A percentile compares a stretch with the other conserved stretches of the same genome.
Conservation (phyloP, 139 green algal genomes). For the Chloropicon primus region DNA sequence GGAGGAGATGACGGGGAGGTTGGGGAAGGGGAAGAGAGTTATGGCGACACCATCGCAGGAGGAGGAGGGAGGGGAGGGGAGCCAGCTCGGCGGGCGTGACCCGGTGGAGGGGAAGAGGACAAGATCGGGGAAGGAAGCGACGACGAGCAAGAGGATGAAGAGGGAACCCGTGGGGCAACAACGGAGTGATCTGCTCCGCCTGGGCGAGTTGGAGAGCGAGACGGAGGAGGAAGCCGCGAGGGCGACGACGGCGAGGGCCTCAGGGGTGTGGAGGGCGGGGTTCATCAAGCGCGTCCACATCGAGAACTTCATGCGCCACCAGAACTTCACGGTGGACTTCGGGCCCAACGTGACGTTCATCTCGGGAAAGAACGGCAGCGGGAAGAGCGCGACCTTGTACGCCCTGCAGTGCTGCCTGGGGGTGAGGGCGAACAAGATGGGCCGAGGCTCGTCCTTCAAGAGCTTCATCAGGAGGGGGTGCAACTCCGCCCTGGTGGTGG, state of each 20-base stretch:
- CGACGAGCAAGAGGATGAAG: too few relatives aligned
- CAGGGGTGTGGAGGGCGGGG: background rate
- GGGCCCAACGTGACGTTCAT: constrained; percentile 53
- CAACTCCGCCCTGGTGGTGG: constrained; percentile 12
- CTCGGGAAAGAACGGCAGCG: constrained; percentile 50
- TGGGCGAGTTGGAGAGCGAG: too few relatives aligned
- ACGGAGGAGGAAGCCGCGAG: background rate
- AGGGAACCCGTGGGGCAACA: too few relatives aligned
- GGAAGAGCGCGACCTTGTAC: constrained; percentile 52
- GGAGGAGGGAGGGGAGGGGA: too few relatives aligned
- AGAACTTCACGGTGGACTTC: constrained; percentile 49
- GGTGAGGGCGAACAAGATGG: constrained; percentile 35
- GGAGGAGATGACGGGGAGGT: background rate
- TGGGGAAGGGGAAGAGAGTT: background rate
- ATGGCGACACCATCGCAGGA: background rate
- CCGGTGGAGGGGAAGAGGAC: too few relatives aligned
- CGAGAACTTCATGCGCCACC: constrained; percentile 69
- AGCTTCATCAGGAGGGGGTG: constrained; percentile 23
- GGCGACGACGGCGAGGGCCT: background rate
- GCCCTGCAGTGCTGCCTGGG: constrained; percentile 59
- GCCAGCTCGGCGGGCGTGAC: too few relatives aligned
- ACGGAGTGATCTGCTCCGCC: too few relatives aligned
- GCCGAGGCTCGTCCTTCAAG: constrained; percentile 22
- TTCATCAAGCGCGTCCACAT: constrained; percentile 23
- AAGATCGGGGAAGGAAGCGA: too few relatives aligned